Evolutionary conservation across 345 rosid species (phyloP).

Genomic region (Melastoma malabathricum): DNA sequence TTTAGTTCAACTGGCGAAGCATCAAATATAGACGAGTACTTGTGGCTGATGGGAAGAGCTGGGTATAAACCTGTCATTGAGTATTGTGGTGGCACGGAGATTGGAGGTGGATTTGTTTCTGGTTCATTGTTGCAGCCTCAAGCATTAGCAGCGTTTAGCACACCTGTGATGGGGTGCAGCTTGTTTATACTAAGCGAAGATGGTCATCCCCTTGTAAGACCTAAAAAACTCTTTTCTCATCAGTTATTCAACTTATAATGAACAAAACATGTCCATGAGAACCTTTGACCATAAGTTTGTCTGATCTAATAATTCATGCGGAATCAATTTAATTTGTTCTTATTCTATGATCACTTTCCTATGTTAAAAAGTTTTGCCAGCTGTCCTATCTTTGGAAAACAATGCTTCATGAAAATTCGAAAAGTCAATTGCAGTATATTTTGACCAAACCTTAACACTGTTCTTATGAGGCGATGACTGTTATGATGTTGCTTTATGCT

Average conservation of each 20-base stretch:
- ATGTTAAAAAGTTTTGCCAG: too few species aligned
- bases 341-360: too few species aligned
- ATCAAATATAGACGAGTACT: conserved; percentile 77
- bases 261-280: background rate
- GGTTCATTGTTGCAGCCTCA: conserved; percentile 86
- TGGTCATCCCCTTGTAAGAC: conserved; percentile 64
- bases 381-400: too few species aligned
- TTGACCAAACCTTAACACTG: too few species aligned
- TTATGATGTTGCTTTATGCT: too few species aligned
- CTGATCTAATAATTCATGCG: too few species aligned
- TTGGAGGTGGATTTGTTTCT: conserved; percentile 72
- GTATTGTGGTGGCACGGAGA: conserved; percentile 97
- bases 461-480: too few species aligned
- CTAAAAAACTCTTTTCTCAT: conserved; percentile 2
- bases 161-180: conserved; percentile 84
- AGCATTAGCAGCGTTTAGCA: conserved; percentile 87
- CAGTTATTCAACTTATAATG: background rate
- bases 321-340: too few species aligned
- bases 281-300: background rate
- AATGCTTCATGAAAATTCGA: too few species aligned
- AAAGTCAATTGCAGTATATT: too few species aligned
- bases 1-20: conserved; percentile 99
- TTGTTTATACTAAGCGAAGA: conserved; percentile 66
- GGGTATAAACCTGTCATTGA: conserved; percentile 80
- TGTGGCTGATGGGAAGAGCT: conserved; percentile 97